phyloP scores from a whole-genome alignment of 768 basidiomycete species.

The Sistotremastrum suecicum region DNA sequence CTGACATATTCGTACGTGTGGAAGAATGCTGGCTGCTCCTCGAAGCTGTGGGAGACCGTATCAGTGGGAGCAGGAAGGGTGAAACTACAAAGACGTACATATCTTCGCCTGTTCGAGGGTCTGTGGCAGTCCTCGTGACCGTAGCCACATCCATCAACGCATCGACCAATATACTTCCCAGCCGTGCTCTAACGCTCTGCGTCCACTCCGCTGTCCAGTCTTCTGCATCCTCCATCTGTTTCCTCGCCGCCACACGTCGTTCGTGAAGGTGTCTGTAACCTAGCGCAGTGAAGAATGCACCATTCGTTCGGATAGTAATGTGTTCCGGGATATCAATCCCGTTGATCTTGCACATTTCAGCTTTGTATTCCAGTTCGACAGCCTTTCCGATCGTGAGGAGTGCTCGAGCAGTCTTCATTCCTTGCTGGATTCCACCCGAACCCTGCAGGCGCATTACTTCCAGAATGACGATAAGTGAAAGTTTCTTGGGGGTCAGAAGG shows the following conservation, averaged over 20 bases:
- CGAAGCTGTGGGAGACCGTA: conserved; percentile 31
- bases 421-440: conserved; percentile 60
- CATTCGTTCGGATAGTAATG: conserved; percentile 12
- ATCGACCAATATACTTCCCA: conserved; percentile 76
- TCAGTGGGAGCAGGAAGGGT: neutral
- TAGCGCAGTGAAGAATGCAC: conserved; percentile 35
- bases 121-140: conserved; percentile 44
- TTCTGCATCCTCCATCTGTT: conserved; percentile 50
- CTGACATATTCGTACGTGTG: conserved; percentile 88
- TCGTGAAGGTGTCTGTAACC: conserved; percentile 51
- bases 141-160: conserved; percentile 74
- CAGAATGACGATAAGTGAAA: conserved; percentile 80
- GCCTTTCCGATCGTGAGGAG: conserved; percentile 69
- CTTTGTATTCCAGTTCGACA: conserved; percentile 84
- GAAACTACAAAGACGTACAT: conserved; percentile 32
- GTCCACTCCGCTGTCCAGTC: conserved; percentile 77
- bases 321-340: conserved; percentile 35
- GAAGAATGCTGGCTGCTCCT: conserved; percentile 80
- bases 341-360: conserved; percentile 57
- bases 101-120: conserved; percentile 43
- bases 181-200: conserved; percentile 53
- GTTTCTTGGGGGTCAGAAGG: conserved; percentile 59
- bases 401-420: conserved; percentile 83
- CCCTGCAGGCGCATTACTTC: conserved; percentile 77
- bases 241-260: conserved; percentile 50